Conservation (phyloP, 1,284 basidiomycete species). For the Microbotryum intermedium region DNA sequence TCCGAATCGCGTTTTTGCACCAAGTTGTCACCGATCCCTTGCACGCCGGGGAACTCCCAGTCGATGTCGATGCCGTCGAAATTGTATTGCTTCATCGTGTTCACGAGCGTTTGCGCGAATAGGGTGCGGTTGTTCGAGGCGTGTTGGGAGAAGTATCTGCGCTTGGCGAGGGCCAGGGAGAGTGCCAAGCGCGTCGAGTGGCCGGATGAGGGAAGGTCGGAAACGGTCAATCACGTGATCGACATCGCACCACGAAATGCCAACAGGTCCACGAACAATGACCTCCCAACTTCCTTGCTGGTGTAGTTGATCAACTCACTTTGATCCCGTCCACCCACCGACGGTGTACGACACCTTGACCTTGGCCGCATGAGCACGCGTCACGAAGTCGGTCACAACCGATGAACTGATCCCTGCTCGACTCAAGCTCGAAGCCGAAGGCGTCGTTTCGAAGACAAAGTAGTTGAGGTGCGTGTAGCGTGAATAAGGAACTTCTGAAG, state of each 20-base stretch:
- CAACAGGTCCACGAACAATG: no score
- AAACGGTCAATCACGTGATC: no score
- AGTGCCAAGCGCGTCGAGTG: no score
- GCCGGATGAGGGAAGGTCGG: no score
- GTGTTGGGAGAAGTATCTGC: constrained; percentile 17
- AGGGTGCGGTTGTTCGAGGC: constrained; percentile 1
- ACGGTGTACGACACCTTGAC: constrained; percentile 6
- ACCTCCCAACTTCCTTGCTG: no score
- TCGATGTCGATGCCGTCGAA: constrained; percentile 15
- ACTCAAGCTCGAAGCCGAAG: constrained; percentile 5
- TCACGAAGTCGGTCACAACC: constrained; percentile 14
- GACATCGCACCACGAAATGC: no score
- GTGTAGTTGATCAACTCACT: not conserved
- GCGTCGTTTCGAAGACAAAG: constrained; percentile 24
- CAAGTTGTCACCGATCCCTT: constrained; percentile 8
- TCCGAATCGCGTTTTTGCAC: constrained; percentile 6
- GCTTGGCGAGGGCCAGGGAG: not conserved
- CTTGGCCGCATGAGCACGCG: constrained; percentile 8
- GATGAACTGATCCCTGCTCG: constrained; percentile 16
- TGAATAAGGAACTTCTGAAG: constrained; percentile 10
- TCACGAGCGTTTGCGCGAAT: constrained; percentile 13
- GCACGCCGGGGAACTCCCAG: constrained; percentile 12
- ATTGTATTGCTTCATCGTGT: constrained; percentile 9
- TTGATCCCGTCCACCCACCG: constrained; percentile 15
- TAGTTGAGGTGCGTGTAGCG: constrained; percentile 22